phyloP scores from a whole-genome alignment of 23 red algal species.

The Gracilaria caudata region DNA sequence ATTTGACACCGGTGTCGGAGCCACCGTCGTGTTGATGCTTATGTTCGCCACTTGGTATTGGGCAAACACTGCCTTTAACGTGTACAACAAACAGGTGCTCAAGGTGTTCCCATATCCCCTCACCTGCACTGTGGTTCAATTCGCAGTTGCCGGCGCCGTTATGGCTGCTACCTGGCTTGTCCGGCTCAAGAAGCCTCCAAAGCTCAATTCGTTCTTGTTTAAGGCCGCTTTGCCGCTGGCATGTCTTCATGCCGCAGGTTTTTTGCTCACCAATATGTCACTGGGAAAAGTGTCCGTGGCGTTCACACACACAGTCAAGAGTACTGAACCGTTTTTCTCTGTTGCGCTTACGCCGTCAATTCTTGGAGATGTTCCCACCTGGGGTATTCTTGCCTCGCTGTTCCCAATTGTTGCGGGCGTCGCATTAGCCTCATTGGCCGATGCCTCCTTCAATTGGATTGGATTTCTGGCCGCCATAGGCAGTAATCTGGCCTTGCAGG shows the following conservation, averaged over 20 bases:
- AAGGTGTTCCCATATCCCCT: constrained; percentile 78
- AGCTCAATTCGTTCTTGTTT: constrained; percentile 68
- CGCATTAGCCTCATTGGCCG: constrained; percentile 75
- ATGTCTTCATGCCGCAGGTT: constrained; percentile 81
- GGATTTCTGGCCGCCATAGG: constrained; percentile 91
- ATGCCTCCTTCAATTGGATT: constrained; percentile 92
- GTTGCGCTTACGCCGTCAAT: constrained; percentile 81
- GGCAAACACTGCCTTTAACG: constrained; percentile 94
- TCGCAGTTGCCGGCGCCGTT: constrained; percentile 69
- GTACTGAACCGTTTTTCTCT: constrained; percentile 94
- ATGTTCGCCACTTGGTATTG: constrained; percentile 92
- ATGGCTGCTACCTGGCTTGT: constrained; percentile 82
- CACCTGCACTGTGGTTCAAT: constrained; percentile 91
- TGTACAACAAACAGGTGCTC: constrained; percentile 95
- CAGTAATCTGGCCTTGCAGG: constrained; percentile 86
- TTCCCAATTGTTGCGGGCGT: constrained; percentile 97
- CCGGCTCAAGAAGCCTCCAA: constrained; percentile 71
- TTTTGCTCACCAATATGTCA: constrained; percentile 86
- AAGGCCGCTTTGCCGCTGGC: constrained; percentile 63
- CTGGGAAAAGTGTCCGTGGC: constrained; percentile 89
- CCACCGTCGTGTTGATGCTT: constrained; percentile 39
- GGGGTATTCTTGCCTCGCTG: constrained; percentile 76
- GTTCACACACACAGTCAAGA: constrained; percentile 98
- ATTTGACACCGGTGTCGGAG: constrained; percentile 70
- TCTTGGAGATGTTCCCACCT: constrained; percentile 83